phyloP scores from a whole-genome alignment of 192 early-diverging fungal genomes.

The Podila clonocystis region DNA sequence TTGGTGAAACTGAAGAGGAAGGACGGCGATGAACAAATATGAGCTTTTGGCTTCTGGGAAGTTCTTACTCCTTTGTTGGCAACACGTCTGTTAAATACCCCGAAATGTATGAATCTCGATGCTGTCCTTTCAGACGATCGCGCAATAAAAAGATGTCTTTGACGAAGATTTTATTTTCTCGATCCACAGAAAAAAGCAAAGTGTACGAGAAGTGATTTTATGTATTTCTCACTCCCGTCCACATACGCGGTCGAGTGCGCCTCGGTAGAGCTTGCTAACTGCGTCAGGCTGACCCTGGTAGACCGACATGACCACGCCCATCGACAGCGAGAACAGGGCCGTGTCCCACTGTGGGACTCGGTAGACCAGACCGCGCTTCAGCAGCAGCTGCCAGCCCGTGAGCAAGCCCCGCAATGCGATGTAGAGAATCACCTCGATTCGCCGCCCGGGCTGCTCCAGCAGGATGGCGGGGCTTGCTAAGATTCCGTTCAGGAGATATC shows the following conservation, averaged over 20 bases:
- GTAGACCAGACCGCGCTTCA: conserved; percentile 64
- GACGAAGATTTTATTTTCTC: too few relatives aligned
- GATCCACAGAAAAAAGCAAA: too few relatives aligned
- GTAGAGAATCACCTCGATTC: conserved; percentile 85
- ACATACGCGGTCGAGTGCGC: conserved; percentile 79
- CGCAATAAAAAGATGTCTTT: too few relatives aligned
- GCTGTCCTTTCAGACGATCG: too few relatives aligned
- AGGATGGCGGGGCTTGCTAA: conserved; percentile 63
- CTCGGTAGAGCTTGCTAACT: conserved; percentile 78
- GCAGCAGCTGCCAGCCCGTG: conserved; percentile 68
- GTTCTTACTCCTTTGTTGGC: too few relatives aligned
- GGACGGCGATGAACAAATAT: too few relatives aligned
- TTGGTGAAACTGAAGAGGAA: too few relatives aligned
- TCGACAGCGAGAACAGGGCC: conserved; percentile 73
- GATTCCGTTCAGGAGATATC: conserved; percentile 54
- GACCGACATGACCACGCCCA: conserved; percentile 83
- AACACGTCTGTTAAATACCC: too few relatives aligned
- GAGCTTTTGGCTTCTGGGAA: too few relatives aligned
- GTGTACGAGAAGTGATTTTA: too few relatives aligned
- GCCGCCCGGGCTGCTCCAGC: conserved; percentile 69
- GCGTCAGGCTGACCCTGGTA: conserved; percentile 82
- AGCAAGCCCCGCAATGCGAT: conserved; percentile 82
- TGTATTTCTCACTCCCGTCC: conserved; percentile 52
- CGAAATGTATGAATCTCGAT: too few relatives aligned
- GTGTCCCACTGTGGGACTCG: conserved; percentile 78